Evolutionary conservation across 805 yeast genomes (phyloP), one percentile per base, ranked within the genome.

Genomic region (Candida chauliodis): DNA sequence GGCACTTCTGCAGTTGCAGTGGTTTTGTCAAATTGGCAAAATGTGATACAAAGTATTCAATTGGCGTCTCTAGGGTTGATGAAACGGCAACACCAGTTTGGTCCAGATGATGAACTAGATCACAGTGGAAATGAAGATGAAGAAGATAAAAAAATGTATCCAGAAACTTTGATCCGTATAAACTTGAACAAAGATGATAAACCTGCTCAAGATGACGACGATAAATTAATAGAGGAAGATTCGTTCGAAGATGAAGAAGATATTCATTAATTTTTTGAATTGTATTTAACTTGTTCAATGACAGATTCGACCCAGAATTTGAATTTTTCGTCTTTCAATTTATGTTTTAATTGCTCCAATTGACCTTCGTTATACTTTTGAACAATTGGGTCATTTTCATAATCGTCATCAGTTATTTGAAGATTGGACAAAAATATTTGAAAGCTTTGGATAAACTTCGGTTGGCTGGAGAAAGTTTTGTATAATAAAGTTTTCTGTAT

Each of bases 151-250:
- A 58, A 63, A 2, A 82, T 85, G 2, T 57, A 78, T 31, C 87
- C 90, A 1, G 90, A 81, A 49, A 66, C 84, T 0, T 58, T 83
- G 45, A 82, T 83, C 3, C 63, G 90, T 34, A 68, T 83, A 22
- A 67, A 72, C 33, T 53, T 79, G 11, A 69, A 71, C 30, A 65
- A 70, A n/a, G 73, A 31, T 20, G 31, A 41, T 13, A n/a, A 43
- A 43, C 13, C 11, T 24, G 13, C 16, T n/a, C 34, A 25, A 4
- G 43, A 44, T 3, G 45, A 38, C 1, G 43, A 36, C 11, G 40
- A 34, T 17, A 27, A 36, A n/a, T 30, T 30, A 19, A 43, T 31
- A 17, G 43, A 25, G 23, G 34, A 14, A 18, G 38, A 36, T 8
- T 8, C 14, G 6, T 10, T 21, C 10, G 24, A 21, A 21, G 24